Evolutionary conservation across 768 basidiomycete species (phyloP), one percentile per base, ranked within the genome.

Genomic region (Psilocybe subaeruginosa): DNA sequence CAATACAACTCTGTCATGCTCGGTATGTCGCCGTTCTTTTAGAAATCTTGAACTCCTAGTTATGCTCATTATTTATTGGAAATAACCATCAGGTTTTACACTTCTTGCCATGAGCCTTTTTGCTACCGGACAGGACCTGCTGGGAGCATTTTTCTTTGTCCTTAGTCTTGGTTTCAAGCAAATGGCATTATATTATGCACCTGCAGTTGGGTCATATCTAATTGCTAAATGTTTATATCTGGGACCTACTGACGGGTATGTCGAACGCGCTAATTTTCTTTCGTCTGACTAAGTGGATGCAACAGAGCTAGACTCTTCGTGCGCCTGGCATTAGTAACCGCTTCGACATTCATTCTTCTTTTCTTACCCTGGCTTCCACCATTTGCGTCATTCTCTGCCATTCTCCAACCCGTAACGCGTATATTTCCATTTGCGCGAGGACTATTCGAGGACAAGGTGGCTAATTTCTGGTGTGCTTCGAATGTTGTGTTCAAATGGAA

Each of bases 1-100:
- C 95, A 99, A 75, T 97, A 95, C 72, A 98, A 97, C 70, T 91
- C 91, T 2, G 85, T 96, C 64, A 95, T 97, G 92, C 87, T 98
- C 51, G 96, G 91, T 85, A 68, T 66, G 77, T 77, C 64, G 19
- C 70, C 0, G 55, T 19, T 14, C 29, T 43, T 55, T 11, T 31
- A 33, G 33, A 33, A 6, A 35, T 9, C 31, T 2, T 43, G 41
- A 8, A 57, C 8, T 16, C 4, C 46, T 39, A 23, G 23, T 47
- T 51, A 53, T 66, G 55, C 33, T 63, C 14, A 43, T 43, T 43
- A 43, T 14, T 12, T 43, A 43, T 14, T 12, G 41, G 33, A 43
- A 12, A n/a, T 43, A 43, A 43, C 14, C 14, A 12, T 31, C 41
- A 17, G 90, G 92, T 2, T 78, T 94, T 33, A 86, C 90, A 0